A percentile compares a stretch with the other conserved stretches of the same genome.
Conservation (phyloP, 108 stramenopile genomes). For the Cyclotella baltica region DNA sequence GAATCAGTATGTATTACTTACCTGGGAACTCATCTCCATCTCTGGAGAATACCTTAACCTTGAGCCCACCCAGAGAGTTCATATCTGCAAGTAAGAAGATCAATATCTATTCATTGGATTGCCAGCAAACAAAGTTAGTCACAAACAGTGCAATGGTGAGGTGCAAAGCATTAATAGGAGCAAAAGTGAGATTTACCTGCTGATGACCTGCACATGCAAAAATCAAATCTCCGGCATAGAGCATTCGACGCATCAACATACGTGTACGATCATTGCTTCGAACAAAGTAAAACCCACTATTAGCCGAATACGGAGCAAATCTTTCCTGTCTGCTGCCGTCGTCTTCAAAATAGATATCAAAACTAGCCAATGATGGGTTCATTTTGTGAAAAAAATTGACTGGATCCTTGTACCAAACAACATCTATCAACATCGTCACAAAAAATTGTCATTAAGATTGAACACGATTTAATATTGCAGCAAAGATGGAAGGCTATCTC, state of each 20-base stretch:
- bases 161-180: too few species aligned
- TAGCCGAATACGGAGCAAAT: slow-evolving; percentile 79
- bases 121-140: too few species aligned
- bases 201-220: slow-evolving; percentile 70
- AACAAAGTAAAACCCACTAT: slow-evolving; percentile 89
- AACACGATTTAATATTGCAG: background rate
- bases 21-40: slow-evolving; percentile 43
- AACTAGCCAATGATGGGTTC: slow-evolving; percentile 26
- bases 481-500: slow-evolving; percentile 10
- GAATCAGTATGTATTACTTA: too few species aligned
- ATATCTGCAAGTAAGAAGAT: slow-evolving; percentile 64
- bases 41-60: slow-evolving; percentile 67
- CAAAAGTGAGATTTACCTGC: too few species aligned
- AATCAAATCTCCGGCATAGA: slow-evolving; percentile 72
- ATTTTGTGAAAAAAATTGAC: slow-evolving; percentile 53
- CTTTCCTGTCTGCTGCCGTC: slow-evolving; percentile 60
- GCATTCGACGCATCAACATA: slow-evolving; percentile 60
- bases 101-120: too few species aligned
- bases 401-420: slow-evolving; percentile 67
- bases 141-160: too few species aligned
- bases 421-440: background rate
- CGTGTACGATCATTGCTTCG: slow-evolving; percentile 62
- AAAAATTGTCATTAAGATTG: background rate
- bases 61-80: slow-evolving; percentile 65
- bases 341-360: slow-evolving; percentile 87